phyloP scores from a whole-genome alignment of 2,329 filamentous ascomycete genomes.

The Talaromyces albobiverticillius region DNA sequence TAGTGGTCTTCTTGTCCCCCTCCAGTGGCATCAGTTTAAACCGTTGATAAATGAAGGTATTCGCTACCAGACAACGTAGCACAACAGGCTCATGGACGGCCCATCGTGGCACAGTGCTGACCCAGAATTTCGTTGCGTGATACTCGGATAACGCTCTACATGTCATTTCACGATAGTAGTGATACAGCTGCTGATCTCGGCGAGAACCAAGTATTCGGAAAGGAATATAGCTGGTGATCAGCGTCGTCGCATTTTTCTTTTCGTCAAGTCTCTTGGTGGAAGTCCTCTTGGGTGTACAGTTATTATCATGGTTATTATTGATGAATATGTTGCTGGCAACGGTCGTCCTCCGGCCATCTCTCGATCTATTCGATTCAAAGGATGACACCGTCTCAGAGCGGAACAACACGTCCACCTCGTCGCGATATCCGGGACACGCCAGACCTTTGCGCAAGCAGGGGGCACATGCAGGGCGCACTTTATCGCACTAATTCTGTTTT shows the following conservation, averaged over 20 bases:
- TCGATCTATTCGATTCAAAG: neutral
- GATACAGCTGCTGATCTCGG: neutral
- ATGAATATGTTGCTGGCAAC: too few species aligned
- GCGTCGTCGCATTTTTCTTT: too few species aligned
- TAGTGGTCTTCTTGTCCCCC: too few species aligned
- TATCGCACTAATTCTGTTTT: slow-evolving; percentile 9
- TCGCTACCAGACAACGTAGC: neutral
- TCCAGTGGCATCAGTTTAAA: neutral
- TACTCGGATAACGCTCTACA: neutral
- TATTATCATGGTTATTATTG: neutral
- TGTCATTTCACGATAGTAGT: neutral
- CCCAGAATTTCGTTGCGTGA: slow-evolving; percentile 1
- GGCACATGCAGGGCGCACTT: neutral
- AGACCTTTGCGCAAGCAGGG: slow-evolving; percentile 7
- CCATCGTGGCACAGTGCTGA: neutral
- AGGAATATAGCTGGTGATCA: neutral
- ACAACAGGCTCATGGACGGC: neutral
- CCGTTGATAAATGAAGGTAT: neutral
- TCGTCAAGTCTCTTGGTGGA: too few species aligned
- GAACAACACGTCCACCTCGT: slow-evolving; percentile 3
- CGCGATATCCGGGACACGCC: slow-evolving; percentile 4
- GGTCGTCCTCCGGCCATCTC: slow-evolving; percentile 1
- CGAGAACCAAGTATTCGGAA: neutral
- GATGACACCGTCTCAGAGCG: slow-evolving; percentile 3
- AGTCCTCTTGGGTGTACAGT: too few species aligned